A percentile compares a stretch with the other conserved stretches of the same genome.
phyloP scores from a whole-genome alignment of 441 rosid genomes.

The Bocquillonia castaneifolia region DNA sequence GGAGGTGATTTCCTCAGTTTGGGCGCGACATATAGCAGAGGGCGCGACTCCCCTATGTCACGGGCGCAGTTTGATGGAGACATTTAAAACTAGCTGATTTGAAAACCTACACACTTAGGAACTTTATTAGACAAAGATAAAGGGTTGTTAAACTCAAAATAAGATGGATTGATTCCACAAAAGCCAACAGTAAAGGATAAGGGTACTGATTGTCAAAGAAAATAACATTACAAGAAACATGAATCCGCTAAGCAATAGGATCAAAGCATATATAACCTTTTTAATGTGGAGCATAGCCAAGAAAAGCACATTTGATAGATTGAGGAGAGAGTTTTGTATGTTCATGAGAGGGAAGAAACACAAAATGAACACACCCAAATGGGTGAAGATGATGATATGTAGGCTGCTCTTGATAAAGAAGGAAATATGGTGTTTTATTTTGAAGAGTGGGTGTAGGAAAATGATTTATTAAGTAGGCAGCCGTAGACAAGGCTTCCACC shows the following conservation, averaged over 20 bases:
- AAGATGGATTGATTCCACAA: too few species aligned
- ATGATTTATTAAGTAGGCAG: background rate
- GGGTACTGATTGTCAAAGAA: background rate
- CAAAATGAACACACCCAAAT: conserved; percentile 1
- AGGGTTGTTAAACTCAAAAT: too few species aligned
- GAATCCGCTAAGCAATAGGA: background rate
- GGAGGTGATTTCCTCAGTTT: too few species aligned
- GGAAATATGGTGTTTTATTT: background rate
- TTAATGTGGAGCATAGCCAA: background rate
- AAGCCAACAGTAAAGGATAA: background rate
- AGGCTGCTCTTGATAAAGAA: background rate
- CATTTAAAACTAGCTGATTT: too few species aligned
- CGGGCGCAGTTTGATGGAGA: too few species aligned
- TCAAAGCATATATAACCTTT: background rate
- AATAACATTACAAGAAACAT: background rate
- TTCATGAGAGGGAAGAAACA: background rate
- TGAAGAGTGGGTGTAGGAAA: background rate
- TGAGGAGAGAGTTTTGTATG: background rate
- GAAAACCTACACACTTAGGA: too few species aligned
- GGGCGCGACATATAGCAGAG: too few species aligned
- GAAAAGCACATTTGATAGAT: background rate
- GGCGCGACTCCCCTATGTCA: too few species aligned
- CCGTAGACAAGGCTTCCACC: background rate
- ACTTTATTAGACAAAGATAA: too few species aligned
- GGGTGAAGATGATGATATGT: background rate